Conservation (phyloP, 495 filamentous ascomycete species). For the Xylaria palmicola region DNA sequence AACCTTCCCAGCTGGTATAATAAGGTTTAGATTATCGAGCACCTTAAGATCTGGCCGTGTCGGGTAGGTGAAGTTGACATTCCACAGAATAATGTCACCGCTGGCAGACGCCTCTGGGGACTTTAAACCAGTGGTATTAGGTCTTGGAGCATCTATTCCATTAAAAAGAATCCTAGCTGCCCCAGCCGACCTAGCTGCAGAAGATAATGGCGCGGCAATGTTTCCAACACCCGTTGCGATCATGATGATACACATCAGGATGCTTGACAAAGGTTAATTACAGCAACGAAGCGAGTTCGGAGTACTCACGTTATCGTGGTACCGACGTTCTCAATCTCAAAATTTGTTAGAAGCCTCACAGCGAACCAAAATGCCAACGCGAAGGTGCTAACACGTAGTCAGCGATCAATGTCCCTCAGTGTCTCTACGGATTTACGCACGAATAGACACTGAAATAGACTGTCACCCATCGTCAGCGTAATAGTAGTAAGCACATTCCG, state of each 20-base stretch:
- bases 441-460: constrained; percentile 45
- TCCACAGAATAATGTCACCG: constrained; percentile 56
- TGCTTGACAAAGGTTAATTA: constrained; percentile 35
- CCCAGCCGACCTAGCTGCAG: constrained; percentile 51
- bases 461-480: constrained; percentile 21
- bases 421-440: constrained; percentile 26
- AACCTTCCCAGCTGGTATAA: constrained; percentile 71
- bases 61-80: constrained; percentile 66
- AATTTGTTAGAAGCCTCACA: constrained; percentile 27
- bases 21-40: constrained; percentile 51
- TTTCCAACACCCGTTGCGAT: constrained; percentile 50
- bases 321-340: constrained; percentile 39
- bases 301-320: constrained; percentile 52
- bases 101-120: constrained; percentile 44
- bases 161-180: constrained; percentile 57
- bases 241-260: constrained; percentile 59
- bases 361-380: constrained; percentile 51
- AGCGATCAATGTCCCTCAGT: background rate
- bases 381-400: constrained; percentile 37
- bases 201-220: constrained; percentile 50
- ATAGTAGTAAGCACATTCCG: background rate
- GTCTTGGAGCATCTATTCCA: constrained; percentile 54
- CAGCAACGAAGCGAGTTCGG: background rate
- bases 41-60: constrained; percentile 60
- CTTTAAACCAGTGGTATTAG: constrained; percentile 45